Conservation (phyloP, 345 rosid genomes). For the Moricandia arvensis region DNA sequence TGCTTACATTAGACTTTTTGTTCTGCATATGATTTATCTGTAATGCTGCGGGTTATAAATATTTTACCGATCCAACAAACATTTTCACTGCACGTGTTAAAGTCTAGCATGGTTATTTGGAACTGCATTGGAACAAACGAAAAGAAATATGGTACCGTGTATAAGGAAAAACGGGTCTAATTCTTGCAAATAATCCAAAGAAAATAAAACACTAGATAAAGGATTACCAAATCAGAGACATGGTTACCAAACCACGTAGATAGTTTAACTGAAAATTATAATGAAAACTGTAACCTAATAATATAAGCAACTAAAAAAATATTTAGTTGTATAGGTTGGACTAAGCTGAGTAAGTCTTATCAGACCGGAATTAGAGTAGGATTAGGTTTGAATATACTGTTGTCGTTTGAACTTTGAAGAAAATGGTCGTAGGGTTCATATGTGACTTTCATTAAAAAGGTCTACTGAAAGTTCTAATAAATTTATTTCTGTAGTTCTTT, state of each 20-base stretch:
- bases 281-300: background rate
- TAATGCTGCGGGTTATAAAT: background rate
- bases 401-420: background rate
- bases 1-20: background rate
- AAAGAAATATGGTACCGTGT: background rate
- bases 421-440: background rate
- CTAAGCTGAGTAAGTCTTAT: background rate
- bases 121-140: background rate
- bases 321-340: too few species aligned
- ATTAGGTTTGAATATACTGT: background rate
- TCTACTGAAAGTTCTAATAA: background rate
- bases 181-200: conserved; percentile 4
- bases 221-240: conserved; percentile 3
- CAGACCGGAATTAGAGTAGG: background rate
- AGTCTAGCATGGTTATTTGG: background rate
- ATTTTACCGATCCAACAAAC: background rate
- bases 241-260: conserved; percentile 15
- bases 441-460: background rate
- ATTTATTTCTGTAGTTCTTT: background rate
- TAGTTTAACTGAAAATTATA: background rate
- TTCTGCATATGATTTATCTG: background rate
- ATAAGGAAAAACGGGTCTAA: background rate
- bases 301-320: background rate
- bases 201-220: background rate
- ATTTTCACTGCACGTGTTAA: background rate